phyloP scores from a whole-genome alignment of 2,329 filamentous ascomycete species.

The Claviceps digitariae region DNA sequence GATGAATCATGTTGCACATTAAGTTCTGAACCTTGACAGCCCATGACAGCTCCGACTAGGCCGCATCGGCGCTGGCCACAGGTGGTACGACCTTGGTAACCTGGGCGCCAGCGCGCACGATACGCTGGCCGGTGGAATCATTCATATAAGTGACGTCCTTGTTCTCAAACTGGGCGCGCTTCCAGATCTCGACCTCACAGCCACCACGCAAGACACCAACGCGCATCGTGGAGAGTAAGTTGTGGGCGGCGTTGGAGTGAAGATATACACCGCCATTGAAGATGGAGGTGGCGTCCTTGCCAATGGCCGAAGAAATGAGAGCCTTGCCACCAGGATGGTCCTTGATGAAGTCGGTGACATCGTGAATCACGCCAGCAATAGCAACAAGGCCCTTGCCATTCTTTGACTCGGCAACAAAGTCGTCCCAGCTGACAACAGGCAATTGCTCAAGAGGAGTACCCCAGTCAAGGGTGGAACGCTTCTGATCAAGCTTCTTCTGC shows the following conservation, averaged over 20 bases:
- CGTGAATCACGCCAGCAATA: conserved; percentile 75
- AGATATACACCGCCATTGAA: conserved; percentile 88
- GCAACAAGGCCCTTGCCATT: conserved; percentile 62
- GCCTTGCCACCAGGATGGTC: conserved; percentile 85
- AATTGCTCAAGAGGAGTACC: conserved; percentile 74
- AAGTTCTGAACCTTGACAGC: too few relatives aligned
- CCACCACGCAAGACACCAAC: conserved; percentile 77
- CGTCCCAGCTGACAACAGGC: conserved; percentile 75
- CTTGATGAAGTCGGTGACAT: conserved; percentile 72
- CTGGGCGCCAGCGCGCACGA: conserved; percentile 76
- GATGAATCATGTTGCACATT: neutral
- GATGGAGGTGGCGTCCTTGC: conserved; percentile 79
- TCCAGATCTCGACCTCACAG: conserved; percentile 88
- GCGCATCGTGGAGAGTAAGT: conserved; percentile 76
- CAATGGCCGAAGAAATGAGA: conserved; percentile 68
- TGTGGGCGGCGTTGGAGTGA: conserved; percentile 83
- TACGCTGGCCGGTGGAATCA: conserved; percentile 67
- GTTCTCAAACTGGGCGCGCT: conserved; percentile 71
- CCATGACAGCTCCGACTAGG: conserved; percentile 40
- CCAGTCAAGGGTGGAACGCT: conserved; percentile 73
- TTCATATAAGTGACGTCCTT: conserved; percentile 71
- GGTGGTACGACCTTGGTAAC: conserved; percentile 73
- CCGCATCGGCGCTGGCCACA: conserved; percentile 70
- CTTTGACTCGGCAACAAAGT: conserved; percentile 66
- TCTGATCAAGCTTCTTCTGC: conserved; percentile 88